phyloP scores from a whole-genome alignment of 2,329 filamentous ascomycete genomes.

The Ilyonectria mors-panacis region DNA sequence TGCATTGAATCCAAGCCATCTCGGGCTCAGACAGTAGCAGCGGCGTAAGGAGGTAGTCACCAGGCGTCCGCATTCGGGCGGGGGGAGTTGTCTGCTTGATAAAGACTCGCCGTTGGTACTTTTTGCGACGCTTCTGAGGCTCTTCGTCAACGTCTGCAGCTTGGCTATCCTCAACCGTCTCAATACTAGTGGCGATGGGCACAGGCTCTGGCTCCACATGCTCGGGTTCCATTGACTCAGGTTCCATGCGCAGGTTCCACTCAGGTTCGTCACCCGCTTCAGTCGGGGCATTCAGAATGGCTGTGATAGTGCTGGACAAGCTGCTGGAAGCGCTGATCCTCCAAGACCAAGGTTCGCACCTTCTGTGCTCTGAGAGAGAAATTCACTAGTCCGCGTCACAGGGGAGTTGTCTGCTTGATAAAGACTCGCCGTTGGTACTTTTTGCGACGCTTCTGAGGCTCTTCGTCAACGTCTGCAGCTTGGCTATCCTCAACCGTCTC shows the following conservation, averaged over 20 bases:
- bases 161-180: slow-evolving; percentile 39
- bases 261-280: slow-evolving; percentile 37
- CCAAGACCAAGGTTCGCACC: slow-evolving; percentile 33
- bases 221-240: slow-evolving; percentile 30
- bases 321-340: slow-evolving; percentile 31
- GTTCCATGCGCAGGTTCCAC: slow-evolving; percentile 27
- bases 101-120: slow-evolving; percentile 53
- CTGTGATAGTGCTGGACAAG: slow-evolving; percentile 49
- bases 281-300: slow-evolving; percentile 51
- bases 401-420: slow-evolving; percentile 53
- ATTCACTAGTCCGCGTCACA: slow-evolving; percentile 30
- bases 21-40: slow-evolving; percentile 80
- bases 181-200: slow-evolving; percentile 44
- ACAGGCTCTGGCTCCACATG: slow-evolving; percentile 17
- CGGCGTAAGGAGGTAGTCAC: slow-evolving; percentile 87
- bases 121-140: slow-evolving; percentile 53
- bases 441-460: slow-evolving; percentile 51
- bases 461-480: slow-evolving; percentile 32
- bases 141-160: slow-evolving; percentile 33
- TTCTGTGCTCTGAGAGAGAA: slow-evolving; percentile 52
- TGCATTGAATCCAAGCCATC: slow-evolving; percentile 92
- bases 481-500: slow-evolving; percentile 41
- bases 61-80: slow-evolving; percentile 68
- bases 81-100: slow-evolving; percentile 54
- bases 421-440: slow-evolving; percentile 55